Evolutionary conservation across 495 filamentous ascomycete genomes (phyloP).

Genomic region (Parathielavia hyrcaniae): DNA sequence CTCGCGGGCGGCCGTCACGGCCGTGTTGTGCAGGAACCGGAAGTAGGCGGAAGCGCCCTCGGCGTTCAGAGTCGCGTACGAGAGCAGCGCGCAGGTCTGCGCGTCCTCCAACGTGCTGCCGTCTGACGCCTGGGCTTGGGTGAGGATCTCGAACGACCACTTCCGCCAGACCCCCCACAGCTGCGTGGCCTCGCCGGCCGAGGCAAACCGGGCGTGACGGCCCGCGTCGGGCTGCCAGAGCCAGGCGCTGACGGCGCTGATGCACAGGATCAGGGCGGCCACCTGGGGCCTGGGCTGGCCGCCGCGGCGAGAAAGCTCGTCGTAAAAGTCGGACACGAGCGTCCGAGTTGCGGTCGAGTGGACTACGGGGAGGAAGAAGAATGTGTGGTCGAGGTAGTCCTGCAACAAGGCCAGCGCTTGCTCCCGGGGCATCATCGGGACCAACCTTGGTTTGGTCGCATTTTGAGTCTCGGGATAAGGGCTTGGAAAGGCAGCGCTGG

Average conservation of each 20-base stretch:
- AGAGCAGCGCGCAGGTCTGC: slow-evolving; percentile 40
- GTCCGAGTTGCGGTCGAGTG: slow-evolving; percentile 21
- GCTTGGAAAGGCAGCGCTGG: no score
- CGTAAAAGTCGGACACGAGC: slow-evolving; percentile 29
- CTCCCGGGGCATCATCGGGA: slow-evolving; percentile 3
- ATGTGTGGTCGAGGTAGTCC: slow-evolving; percentile 12
- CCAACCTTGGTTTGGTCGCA: neutral
- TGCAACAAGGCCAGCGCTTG: slow-evolving; percentile 30
- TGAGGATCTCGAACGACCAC: slow-evolving; percentile 36
- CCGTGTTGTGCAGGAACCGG: slow-evolving; percentile 29
- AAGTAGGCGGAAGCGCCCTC: slow-evolving; percentile 39
- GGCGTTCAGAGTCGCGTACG: slow-evolving; percentile 36
- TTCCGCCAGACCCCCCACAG: slow-evolving; percentile 36
- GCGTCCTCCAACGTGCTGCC: slow-evolving; percentile 38
- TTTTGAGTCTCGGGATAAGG: no score
- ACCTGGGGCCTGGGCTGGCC: slow-evolving; percentile 24
- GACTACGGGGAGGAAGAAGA: slow-evolving; percentile 9
- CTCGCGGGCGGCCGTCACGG: slow-evolving; percentile 34
- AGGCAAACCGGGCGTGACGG: slow-evolving; percentile 27
- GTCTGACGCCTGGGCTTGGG: slow-evolving; percentile 27
- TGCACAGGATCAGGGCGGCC: slow-evolving; percentile 40
- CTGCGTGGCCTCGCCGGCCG: slow-evolving; percentile 29
- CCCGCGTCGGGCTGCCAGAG: slow-evolving; percentile 32
- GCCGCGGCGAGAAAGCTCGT: neutral
- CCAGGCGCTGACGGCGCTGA: slow-evolving; percentile 40